Conservation (phyloP, 176 grass and related monocot genomes). For the Lolium multiflorum region DNA sequence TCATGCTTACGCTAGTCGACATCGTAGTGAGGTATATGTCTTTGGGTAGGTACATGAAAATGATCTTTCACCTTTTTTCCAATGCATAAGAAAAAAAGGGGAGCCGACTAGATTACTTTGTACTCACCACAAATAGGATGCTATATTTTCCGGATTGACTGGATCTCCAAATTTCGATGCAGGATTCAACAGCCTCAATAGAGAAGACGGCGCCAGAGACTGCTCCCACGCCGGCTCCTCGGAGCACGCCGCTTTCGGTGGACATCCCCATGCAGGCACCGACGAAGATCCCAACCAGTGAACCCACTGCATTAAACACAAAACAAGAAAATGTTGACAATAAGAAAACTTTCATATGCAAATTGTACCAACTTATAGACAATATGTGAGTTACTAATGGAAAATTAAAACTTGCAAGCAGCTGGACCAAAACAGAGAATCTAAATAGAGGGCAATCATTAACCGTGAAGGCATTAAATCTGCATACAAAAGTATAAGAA, state of each 20-base stretch:
- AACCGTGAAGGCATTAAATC: not conserved
- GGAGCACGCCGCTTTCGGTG: slow-evolving; percentile 76
- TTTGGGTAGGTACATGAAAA: slow-evolving; percentile 41
- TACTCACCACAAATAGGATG: slow-evolving; percentile 81
- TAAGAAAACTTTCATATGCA: not conserved
- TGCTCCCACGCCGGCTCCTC: slow-evolving; percentile 82
- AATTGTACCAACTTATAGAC: not conserved
- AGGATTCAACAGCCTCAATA: slow-evolving; percentile 92
- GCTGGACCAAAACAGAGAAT: not conserved
- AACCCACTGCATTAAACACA: slow-evolving; percentile 63
- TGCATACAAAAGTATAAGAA: too few relatives aligned
- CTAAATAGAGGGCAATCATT: not conserved
- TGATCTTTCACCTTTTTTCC: slow-evolving; percentile 36
- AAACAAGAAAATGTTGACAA: not conserved
- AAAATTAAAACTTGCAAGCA: not conserved
- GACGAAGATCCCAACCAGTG: slow-evolving; percentile 73
- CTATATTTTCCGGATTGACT: slow-evolving; percentile 80
- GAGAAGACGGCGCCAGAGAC: slow-evolving; percentile 86
- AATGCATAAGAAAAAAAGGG: not conserved
- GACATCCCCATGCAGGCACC: slow-evolving; percentile 84
- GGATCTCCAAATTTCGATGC: slow-evolving; percentile 80
- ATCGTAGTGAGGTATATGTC: not conserved
- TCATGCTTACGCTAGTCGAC: not conserved
- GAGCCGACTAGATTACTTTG: not conserved
- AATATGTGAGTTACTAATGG: not conserved